Percentiles rank a stretch among this genome's conserved stretches.
phyloP scores from a whole-genome alignment of 129 eudicot genomes.

The carrot (Daucus carota) region DH1_v3.0 NC_030387.2:37331501-37332000 shows the following conservation, averaged over 20 bases:
- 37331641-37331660: slow-evolving; percentile 79
- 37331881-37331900: neutral
- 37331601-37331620: slow-evolving; percentile 80
- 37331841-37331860: neutral
- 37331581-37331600: slow-evolving; percentile 82
- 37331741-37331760: slow-evolving; percentile 30
- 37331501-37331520: neutral
- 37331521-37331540: slow-evolving; percentile 5
- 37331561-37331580: slow-evolving; percentile 54
- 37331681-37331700: slow-evolving; percentile 92
- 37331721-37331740: slow-evolving; percentile 70
- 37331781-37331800: neutral
- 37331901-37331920: neutral
- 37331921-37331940: neutral
- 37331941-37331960: neutral
- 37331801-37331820: neutral
- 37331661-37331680: slow-evolving; percentile 70
- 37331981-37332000: neutral
- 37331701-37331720: slow-evolving; percentile 85
- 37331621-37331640: slow-evolving; percentile 59
- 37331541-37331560: slow-evolving; percentile 75
- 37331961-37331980: neutral
- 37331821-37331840: neutral
- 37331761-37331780: neutral
- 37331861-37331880: neutral